These are phyloP conservation scores for Saccharomyces hybrid DNA, from an alignment of 1,139 yeast species.

Conservation along the genomic window DNA sequence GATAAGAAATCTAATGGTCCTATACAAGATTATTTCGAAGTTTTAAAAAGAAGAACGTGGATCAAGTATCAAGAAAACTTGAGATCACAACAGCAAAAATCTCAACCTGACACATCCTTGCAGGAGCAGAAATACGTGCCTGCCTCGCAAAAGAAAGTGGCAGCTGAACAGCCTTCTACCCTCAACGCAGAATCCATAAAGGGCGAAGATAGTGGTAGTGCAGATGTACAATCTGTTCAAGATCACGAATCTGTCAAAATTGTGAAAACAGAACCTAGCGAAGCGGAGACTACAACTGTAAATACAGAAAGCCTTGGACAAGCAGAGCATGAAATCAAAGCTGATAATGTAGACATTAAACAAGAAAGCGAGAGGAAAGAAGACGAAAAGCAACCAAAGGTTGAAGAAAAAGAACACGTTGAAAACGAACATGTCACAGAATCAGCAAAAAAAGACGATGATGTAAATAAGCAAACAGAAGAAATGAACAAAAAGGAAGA, in stretches of 20 bases:
- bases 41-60: conserved; percentile 42
- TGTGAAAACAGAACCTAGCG: conserved; percentile 8
- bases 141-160: not conserved
- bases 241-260: conserved; percentile 14
- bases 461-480: conserved; percentile 1
- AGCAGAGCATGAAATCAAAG: conserved; percentile 1
- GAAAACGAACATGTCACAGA: conserved; percentile 6
- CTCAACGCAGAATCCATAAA: conserved; percentile 13
- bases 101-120: not conserved
- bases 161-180: not conserved
- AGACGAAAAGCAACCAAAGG: conserved; percentile 3
- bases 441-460: not conserved
- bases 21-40: conserved; percentile 55
- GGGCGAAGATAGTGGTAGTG: conserved; percentile 2
- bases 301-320: conserved; percentile 7
- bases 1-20: conserved; percentile 46
- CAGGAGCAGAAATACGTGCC: not conserved
- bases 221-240: not conserved
- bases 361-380: not conserved
- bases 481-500: conserved; percentile 3
- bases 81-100: conserved; percentile 3
- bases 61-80: conserved; percentile 19
- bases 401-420: conserved; percentile 2
- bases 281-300: conserved; percentile 4
- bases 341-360: conserved; percentile 7